Conservation (phyloP, 179 eudicot species). For the Silene vulgaris region DNA sequence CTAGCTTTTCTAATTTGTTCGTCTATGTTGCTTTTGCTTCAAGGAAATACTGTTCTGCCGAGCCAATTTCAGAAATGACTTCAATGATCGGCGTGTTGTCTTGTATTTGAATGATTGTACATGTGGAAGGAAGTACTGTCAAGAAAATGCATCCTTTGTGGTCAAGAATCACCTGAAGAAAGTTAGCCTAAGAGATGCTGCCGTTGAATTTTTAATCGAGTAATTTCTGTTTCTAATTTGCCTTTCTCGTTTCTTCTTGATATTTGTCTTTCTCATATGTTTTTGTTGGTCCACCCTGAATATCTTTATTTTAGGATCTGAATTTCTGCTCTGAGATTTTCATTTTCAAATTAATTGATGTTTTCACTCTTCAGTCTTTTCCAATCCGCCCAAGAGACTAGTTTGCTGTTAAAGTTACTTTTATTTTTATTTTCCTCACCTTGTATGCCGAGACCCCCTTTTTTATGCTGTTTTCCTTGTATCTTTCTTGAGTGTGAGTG, state of each 20-base stretch:
- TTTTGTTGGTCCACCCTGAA: not conserved
- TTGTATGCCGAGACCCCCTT: too few relatives aligned
- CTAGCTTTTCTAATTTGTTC: not conserved
- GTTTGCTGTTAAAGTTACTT: not conserved
- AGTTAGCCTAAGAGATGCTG: constrained; percentile 81
- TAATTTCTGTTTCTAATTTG: constrained; percentile 30
- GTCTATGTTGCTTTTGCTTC: constrained; percentile 20
- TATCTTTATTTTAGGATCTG: too few relatives aligned
- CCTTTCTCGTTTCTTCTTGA: not conserved
- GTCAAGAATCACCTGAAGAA: constrained; percentile 67
- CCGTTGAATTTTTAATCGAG: constrained; percentile 78
- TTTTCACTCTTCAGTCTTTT: not conserved
- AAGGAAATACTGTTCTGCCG: constrained; percentile 92
- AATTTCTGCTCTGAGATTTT: not conserved
- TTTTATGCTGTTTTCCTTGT: too few relatives aligned
- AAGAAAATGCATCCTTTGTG: constrained; percentile 65
- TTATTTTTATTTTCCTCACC: too few relatives aligned
- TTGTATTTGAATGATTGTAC: constrained; percentile 69
- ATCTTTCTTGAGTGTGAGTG: too few relatives aligned
- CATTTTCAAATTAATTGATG: not conserved
- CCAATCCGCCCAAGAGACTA: not conserved
- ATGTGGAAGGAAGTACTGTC: constrained; percentile 74
- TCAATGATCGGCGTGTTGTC: constrained; percentile 66
- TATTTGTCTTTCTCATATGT: not conserved
- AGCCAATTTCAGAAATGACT: constrained; percentile 66